phyloP scores from a whole-genome alignment of 2,329 filamentous ascomycete species.

The Ceratocystis papillata region DNA sequence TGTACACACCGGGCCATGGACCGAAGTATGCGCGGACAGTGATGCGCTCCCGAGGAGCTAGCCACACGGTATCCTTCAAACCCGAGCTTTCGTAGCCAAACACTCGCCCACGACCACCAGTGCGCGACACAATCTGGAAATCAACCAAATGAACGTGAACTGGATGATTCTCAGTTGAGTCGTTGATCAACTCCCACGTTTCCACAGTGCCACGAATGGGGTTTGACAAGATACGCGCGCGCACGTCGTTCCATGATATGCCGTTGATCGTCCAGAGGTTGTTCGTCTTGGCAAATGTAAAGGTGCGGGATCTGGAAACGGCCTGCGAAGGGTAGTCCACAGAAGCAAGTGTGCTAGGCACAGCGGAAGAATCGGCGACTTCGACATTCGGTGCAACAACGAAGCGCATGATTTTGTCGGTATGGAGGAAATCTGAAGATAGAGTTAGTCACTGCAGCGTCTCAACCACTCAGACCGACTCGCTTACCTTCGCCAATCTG shows the following conservation, averaged over 20 bases:
- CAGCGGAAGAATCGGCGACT: constrained; percentile 32
- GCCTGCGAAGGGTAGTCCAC: constrained; percentile 34
- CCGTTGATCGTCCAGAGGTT: constrained; percentile 44
- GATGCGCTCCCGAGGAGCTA: constrained; percentile 41
- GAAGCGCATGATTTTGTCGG: constrained; percentile 44
- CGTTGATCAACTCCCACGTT: constrained; percentile 42
- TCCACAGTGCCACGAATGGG: constrained; percentile 39
- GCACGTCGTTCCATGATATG: constrained; percentile 37
- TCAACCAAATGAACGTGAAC: constrained; percentile 50
- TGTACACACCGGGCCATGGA: constrained; percentile 44
- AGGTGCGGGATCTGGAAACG: constrained; percentile 35
- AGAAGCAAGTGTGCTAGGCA: constrained; percentile 31
- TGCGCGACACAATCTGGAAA: constrained; percentile 43
- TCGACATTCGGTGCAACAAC: constrained; percentile 33
- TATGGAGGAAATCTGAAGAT: constrained; percentile 39
- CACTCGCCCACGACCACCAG: constrained; percentile 35
- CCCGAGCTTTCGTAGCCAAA: constrained; percentile 44
- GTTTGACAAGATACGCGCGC: constrained; percentile 40
- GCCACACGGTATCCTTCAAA: constrained; percentile 48
- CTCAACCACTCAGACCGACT: neutral
- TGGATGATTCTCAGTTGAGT: constrained; percentile 42
- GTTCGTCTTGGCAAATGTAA: constrained; percentile 37
- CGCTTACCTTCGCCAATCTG: constrained; percentile 21
- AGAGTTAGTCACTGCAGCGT: no score
- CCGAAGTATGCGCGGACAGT: constrained; percentile 42